Evolutionary conservation across 1,139 yeast species (phyloP).

Genomic region (Candida sp.): DNA sequence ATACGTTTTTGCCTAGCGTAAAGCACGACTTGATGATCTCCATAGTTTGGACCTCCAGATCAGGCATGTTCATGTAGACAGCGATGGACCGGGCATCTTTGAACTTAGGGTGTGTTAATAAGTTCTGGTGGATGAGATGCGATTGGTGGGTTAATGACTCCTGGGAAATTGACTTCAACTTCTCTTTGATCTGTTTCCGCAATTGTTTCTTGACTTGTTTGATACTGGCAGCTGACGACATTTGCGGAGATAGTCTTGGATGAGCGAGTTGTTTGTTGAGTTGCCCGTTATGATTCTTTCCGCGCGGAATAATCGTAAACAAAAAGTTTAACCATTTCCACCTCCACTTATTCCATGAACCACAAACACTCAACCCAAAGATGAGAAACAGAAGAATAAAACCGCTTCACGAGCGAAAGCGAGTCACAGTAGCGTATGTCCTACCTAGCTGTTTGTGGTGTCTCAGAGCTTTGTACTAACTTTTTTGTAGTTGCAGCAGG

Average conservation of each 20-base stretch:
- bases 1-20: slow-evolving; percentile 44
- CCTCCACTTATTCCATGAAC: background rate
- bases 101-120: slow-evolving; percentile 43
- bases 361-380: background rate
- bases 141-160: slow-evolving; percentile 24
- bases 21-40: slow-evolving; percentile 55
- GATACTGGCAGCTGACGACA: slow-evolving; percentile 7
- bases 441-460: background rate
- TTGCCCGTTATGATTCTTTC: no score
- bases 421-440: slow-evolving; percentile 19
- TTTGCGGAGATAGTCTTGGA: background rate
- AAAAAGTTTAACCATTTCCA: background rate
- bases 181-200: slow-evolving; percentile 22
- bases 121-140: slow-evolving; percentile 23
- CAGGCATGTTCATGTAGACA: slow-evolving; percentile 69
- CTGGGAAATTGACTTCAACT: slow-evolving; percentile 16
- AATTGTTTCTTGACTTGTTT: slow-evolving; percentile 20
- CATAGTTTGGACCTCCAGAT: slow-evolving; percentile 62
- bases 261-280: background rate
- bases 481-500: slow-evolving; percentile 15
- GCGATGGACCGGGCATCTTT: slow-evolving; percentile 54
- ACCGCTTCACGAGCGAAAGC: slow-evolving; percentile 16
- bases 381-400: slow-evolving; percentile 15
- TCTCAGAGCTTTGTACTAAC: background rate
- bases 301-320: no score